Conservation (phyloP, 768 basidiomycete species). For the Cyclocybe aegerita region DNA sequence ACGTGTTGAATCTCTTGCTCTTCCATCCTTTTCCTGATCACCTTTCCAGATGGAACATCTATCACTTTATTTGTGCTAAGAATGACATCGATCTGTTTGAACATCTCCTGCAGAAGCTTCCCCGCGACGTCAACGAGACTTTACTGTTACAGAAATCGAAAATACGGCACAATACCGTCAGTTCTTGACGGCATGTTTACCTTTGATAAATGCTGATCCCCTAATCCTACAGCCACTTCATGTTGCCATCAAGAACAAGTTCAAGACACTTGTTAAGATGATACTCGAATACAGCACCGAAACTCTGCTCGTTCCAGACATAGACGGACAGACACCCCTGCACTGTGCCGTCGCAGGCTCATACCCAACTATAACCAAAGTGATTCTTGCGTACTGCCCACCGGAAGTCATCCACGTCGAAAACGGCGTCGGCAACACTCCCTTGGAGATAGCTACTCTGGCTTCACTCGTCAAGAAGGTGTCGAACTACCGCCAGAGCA, state of each 20-base stretch:
- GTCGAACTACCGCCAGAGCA: not conserved
- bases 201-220: not conserved
- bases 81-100: constrained; percentile 32
- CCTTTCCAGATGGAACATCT: constrained; percentile 51
- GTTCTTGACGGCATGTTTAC: not conserved
- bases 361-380: constrained; percentile 32
- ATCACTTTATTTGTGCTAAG: constrained; percentile 41
- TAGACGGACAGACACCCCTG: constrained; percentile 50
- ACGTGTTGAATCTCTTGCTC: constrained; percentile 12
- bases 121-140: constrained; percentile 43
- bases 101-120: constrained; percentile 48
- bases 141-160: constrained; percentile 48
- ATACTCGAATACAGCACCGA: constrained; percentile 38
- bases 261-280: constrained; percentile 27
- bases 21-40: not conserved
- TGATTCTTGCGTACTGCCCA: constrained; percentile 38
- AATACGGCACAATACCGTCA: constrained; percentile 45
- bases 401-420: constrained; percentile 43
- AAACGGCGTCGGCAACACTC: constrained; percentile 47
- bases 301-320: constrained; percentile 39
- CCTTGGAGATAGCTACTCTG: constrained; percentile 35
- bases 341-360: constrained; percentile 43
- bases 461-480: constrained; percentile 26
- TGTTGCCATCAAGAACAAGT: constrained; percentile 42
- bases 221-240: constrained; percentile 46